Evolutionary conservation across 106 monocot species (phyloP).

Genomic region (Dendrobium chrysotoxum): DNA sequence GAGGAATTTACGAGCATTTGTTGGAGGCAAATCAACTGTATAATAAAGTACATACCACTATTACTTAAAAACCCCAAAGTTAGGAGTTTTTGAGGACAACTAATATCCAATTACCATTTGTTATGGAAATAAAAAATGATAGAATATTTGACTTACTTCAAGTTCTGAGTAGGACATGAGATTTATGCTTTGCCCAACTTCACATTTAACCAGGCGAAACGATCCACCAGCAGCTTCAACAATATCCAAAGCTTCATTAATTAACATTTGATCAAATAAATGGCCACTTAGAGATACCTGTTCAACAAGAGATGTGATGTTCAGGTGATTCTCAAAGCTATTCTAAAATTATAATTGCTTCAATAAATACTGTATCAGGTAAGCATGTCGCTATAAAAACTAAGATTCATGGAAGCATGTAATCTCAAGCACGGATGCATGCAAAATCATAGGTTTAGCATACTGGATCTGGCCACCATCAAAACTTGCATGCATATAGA

Average conservation of each 20-base stretch:
- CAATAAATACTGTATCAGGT: neutral
- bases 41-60: neutral
- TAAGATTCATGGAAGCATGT: neutral
- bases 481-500: neutral
- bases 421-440: neutral
- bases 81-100: neutral
- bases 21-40: neutral
- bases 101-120: neutral
- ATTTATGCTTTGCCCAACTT: constrained; percentile 78
- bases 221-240: constrained; percentile 92
- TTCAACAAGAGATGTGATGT: neutral
- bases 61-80: neutral
- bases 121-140: neutral
- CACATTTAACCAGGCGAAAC: constrained; percentile 73
- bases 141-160: constrained; percentile 46
- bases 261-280: constrained; percentile 88
- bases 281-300: constrained; percentile 97
- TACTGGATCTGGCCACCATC: neutral
- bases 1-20: too few relatives aligned
- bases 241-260: constrained; percentile 91
- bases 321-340: neutral
- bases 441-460: neutral
- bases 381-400: neutral
- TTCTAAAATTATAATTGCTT: neutral
- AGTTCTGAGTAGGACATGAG: constrained; percentile 91